A percentile compares a stretch with the other conserved stretches of the same genome.
Evolutionary conservation across 192 early-diverging fungal species (phyloP).

Genomic region (Cladochytrium replicatum): DNA sequence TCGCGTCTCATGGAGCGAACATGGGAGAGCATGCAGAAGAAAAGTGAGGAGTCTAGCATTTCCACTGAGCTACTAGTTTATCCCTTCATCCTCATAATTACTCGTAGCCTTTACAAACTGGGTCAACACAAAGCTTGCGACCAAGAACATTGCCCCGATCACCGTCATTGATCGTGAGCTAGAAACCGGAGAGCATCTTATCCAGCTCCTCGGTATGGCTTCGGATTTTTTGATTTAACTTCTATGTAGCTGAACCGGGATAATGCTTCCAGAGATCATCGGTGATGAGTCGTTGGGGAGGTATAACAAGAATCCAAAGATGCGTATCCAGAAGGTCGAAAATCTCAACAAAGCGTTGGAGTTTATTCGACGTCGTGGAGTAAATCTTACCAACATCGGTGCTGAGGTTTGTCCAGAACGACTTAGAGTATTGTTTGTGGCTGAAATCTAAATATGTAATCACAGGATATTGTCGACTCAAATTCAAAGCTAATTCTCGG

Average conservation of each 20-base stretch:
- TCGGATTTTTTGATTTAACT: too few relatives aligned
- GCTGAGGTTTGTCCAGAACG: conserved; percentile 55
- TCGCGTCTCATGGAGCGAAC: conserved; percentile 64
- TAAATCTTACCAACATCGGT: conserved; percentile 90
- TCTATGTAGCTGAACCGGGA: too few relatives aligned
- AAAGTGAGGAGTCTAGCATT: conserved; percentile 77
- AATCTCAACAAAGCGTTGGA: conserved; percentile 91
- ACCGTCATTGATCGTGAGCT: conserved; percentile 48
- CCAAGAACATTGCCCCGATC: conserved; percentile 18
- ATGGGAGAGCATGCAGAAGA: conserved; percentile 89
- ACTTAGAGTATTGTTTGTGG: too few relatives aligned
- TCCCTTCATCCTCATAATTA: neutral
- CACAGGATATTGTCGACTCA: conserved; percentile 81
- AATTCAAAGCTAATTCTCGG: conserved; percentile 89
- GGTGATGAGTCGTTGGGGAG: conserved; percentile 76
- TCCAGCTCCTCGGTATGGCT: conserved; percentile 51
- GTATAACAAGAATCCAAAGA: conserved; percentile 79
- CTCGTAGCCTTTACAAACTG: conserved; percentile 71
- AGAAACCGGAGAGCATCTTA: conserved; percentile 55
- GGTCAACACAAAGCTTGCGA: conserved; percentile 30
- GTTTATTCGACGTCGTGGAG: conserved; percentile 78
- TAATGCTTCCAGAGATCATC: conserved; percentile 96
- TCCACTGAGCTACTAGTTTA: neutral
- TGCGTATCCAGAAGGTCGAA: conserved; percentile 92
- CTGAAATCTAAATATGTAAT: too few relatives aligned